Evolutionary conservation across 257 asterid species (phyloP), one percentile per base, ranked within the genome.

Genomic region (Striga asiatica): DNA sequence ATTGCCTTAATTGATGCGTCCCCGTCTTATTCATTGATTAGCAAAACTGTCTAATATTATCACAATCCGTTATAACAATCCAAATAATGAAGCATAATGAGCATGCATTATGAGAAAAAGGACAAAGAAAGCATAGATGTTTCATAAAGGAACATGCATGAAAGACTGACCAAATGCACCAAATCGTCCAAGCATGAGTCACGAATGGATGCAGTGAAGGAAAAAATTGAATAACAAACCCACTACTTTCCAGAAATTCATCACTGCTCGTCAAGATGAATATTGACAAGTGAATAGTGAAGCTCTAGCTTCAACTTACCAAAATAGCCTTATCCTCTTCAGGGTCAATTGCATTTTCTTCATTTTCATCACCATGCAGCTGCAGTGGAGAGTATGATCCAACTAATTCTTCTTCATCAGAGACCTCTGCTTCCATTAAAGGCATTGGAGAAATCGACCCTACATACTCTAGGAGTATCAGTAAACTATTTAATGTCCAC

Each of bases 321-420:
- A 89, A 59, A 51, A 81, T 74, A 52, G 86, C 92, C 64, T 69
- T 80, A 78, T 89, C 98, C 67, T 76, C 96, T 58, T 83, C 96
- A 68, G 96, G 96, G 74, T 89, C 94, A 72, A 87, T 62, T 48
- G 89, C 95, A 54, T 87, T 94, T 74, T 46, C 52, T 46, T 84
- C 98, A 72, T 79, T 76, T 37, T 84, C 97, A 65, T 86, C 95
- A 25, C 66, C 94, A 23, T 80, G 83, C 74, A 81, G 50, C 58
- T 86, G 62, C 52, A 78, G 81, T 1, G 96, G 98, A 18, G 95
- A 89, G 78, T 78, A 86, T 52, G 89, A 89, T 60, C 95, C 95
- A 8, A 66, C 88, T 7, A 10, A 73, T 62, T 72, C 82, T 45
- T 81, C 95, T 24, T 65, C 89, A 50, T 81, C 77, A 2, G 39